A percentile compares a stretch with the other conserved stretches of the same genome.
Evolutionary conservation across 2,329 filamentous ascomycete species (phyloP).

Genomic region (Monosporascus sp.): DNA sequence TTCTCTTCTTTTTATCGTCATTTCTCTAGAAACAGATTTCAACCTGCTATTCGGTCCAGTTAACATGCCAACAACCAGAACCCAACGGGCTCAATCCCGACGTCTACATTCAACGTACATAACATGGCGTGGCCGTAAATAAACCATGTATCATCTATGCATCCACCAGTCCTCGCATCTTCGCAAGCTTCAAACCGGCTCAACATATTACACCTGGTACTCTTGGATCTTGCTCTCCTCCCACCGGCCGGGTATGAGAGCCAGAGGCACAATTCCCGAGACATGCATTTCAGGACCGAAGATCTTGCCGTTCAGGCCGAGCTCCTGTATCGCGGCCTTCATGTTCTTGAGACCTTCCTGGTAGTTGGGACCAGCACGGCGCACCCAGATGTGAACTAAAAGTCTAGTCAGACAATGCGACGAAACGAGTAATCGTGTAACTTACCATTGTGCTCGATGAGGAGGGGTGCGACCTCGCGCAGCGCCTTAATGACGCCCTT

Average conservation of each 20-base stretch:
- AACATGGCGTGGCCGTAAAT: neutral
- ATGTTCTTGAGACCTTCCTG: slow-evolving; percentile 99
- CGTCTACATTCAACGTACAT: neutral
- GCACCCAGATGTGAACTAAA: slow-evolving; percentile 86
- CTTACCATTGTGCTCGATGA: slow-evolving; percentile 78
- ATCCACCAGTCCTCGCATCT: neutral
- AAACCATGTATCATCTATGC: neutral
- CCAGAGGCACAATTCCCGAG: slow-evolving; percentile 91
- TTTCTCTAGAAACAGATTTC: neutral
- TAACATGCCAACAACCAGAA: neutral
- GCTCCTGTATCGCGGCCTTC: slow-evolving; percentile 90
- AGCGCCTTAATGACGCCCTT: slow-evolving; percentile 98
- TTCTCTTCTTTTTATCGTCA: neutral
- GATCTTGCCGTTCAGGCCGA: slow-evolving; percentile 68
- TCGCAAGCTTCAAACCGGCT: slow-evolving; percentile 4
- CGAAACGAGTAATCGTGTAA: neutral
- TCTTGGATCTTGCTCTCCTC: slow-evolving; percentile 57
- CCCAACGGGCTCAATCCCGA: neutral
- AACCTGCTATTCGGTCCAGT: neutral
- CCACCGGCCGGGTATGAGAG: slow-evolving; percentile 64
- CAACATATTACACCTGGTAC: slow-evolving; percentile 46
- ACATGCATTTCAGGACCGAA: slow-evolving; percentile 87
- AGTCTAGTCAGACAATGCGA: neutral
- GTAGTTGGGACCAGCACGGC: slow-evolving; percentile 90
- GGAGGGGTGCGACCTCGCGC: slow-evolving; percentile 76